Conservation (phyloP, 2,329 filamentous ascomycete genomes). For the Sclerotinia nivalis region DNA sequence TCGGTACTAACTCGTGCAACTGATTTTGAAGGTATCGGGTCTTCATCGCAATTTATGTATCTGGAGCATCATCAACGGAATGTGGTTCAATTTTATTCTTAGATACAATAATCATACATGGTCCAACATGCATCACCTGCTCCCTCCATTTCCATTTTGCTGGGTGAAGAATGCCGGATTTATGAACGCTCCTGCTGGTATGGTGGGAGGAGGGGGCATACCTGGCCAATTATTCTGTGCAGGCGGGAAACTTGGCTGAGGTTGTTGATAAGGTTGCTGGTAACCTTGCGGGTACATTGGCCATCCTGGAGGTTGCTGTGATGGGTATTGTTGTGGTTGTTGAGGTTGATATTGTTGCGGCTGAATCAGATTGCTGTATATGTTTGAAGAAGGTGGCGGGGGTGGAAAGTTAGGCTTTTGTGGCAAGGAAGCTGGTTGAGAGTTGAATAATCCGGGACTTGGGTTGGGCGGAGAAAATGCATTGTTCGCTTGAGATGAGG, state of each 20-base stretch:
- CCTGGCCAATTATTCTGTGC: constrained; percentile 30
- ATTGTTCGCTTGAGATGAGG: constrained; percentile 27
- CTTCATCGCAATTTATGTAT: neutral
- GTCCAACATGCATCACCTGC: constrained; percentile 14
- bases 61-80: too few species aligned
- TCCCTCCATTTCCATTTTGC: constrained; percentile 18
- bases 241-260: constrained; percentile 26
- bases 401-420: constrained; percentile 18
- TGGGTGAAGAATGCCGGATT: constrained; percentile 39
- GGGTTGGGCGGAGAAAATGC: constrained; percentile 21
- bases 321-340: constrained; percentile 28
- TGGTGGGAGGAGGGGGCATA: constrained; percentile 25
- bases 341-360: constrained; percentile 15
- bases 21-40: neutral
- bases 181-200: constrained; percentile 36
- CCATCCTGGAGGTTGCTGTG: constrained; percentile 36
- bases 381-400: constrained; percentile 24
- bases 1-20: neutral
- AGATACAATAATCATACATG: constrained; percentile 10
- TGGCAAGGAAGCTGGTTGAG: constrained; percentile 23
- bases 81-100: neutral
- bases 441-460: constrained; percentile 25
- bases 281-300: constrained; percentile 32
- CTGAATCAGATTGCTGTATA: constrained; percentile 11
- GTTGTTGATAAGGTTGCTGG: constrained; percentile 29